Conservation (phyloP, 2,329 filamentous ascomycete species). For the Colletotrichum somersetense region DNA sequence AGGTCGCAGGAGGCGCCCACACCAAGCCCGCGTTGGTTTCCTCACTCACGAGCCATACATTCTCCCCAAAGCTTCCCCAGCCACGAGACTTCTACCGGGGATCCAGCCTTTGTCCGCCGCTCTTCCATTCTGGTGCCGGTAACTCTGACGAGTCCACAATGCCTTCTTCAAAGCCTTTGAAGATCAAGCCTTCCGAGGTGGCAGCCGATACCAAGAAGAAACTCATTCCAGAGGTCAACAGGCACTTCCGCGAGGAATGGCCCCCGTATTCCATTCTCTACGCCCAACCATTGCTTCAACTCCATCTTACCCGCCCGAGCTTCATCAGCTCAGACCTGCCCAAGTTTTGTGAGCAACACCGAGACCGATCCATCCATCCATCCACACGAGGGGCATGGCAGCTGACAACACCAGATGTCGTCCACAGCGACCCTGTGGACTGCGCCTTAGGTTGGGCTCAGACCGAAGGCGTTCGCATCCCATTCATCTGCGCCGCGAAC, state of each 20-base stretch:
- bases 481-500: conserved; percentile 80
- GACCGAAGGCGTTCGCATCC: conserved; percentile 57
- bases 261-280: conserved; percentile 71
- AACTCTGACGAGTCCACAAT: conserved; percentile 16
- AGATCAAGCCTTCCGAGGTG: conserved; percentile 76
- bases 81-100: not conserved
- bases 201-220: conserved; percentile 79
- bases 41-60: conserved; percentile 25
- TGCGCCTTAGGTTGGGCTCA: conserved; percentile 36
- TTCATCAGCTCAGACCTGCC: conserved; percentile 39
- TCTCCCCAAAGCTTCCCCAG: not conserved
- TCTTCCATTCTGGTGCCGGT: not conserved
- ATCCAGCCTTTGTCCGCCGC: not conserved
- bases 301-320: conserved; percentile 54
- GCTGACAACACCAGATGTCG: conserved; percentile 45
- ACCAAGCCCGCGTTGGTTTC: not conserved
- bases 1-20: conserved; percentile 20
- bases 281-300: conserved; percentile 62
- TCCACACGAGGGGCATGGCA: not conserved
- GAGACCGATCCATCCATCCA: no score
- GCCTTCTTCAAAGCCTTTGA: conserved; percentile 56
- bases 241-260: conserved; percentile 67
- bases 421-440: conserved; percentile 25
- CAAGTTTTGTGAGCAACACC: conserved; percentile 33
- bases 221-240: conserved; percentile 75